phyloP scores from a whole-genome alignment of 805 yeast species.

The Metschnikowia hibisci region DNA sequence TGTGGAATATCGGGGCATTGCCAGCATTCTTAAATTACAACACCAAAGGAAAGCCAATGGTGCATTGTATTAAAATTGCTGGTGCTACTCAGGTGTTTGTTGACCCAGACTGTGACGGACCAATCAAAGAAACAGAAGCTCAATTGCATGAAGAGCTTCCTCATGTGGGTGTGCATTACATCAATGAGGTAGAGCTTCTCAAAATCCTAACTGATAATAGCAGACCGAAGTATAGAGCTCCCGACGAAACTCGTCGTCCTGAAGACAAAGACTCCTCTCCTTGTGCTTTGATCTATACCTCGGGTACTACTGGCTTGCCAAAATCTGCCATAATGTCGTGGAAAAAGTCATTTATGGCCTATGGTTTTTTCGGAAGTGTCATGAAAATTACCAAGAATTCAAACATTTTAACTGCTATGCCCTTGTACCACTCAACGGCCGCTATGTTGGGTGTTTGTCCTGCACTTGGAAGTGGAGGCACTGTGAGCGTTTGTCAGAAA shows the following conservation, averaged over 20 bases:
- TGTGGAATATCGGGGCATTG: constrained; percentile 87
- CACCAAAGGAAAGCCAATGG: constrained; percentile 64
- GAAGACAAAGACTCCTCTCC: constrained; percentile 56
- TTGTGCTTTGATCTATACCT: constrained; percentile 76
- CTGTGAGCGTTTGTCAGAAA: constrained; percentile 72
- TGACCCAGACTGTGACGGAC: constrained; percentile 62
- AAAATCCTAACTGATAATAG: constrained; percentile 37
- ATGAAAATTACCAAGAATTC: constrained; percentile 54
- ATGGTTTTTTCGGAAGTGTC: constrained; percentile 64
- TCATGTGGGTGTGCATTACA: constrained; percentile 39
- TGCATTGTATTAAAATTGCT: constrained; percentile 77
- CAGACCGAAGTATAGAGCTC: constrained; percentile 51
- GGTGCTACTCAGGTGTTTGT: constrained; percentile 60
- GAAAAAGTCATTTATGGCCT: constrained; percentile 76
- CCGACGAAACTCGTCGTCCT: constrained; percentile 55
- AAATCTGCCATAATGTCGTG: constrained; percentile 92
- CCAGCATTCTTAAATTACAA: constrained; percentile 89
- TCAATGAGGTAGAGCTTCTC: constrained; percentile 49
- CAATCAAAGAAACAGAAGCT: constrained; percentile 48
- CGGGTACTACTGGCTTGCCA: constrained; percentile 94
- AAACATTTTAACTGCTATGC: constrained; percentile 86
- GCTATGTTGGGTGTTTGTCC: constrained; percentile 82
- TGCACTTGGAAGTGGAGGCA: constrained; percentile 57
- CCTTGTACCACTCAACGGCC: constrained; percentile 92
- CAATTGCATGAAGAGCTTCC: constrained; percentile 37